Evolutionary conservation across 441 rosid genomes (phyloP).

Genomic region (Raphanus hybrid): DNA sequence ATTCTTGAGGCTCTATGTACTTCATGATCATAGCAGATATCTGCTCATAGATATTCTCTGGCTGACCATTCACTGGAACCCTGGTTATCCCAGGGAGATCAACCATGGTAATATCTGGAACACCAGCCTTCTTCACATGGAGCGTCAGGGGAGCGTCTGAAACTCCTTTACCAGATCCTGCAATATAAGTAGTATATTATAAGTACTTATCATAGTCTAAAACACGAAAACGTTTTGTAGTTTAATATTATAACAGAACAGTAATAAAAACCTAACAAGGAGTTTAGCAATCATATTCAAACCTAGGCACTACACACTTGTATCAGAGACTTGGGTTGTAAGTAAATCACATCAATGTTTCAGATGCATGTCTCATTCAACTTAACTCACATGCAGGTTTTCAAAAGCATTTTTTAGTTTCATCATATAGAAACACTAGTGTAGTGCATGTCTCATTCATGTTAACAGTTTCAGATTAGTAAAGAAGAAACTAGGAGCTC

Average conservation of each 20-base stretch:
- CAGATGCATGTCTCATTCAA: neutral
- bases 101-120: constrained; percentile 53
- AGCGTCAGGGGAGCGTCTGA: constrained; percentile 17
- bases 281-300: no score
- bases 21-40: constrained; percentile 46
- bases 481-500: no score
- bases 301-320: neutral
- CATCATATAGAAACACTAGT: no score
- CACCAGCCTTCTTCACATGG: constrained; percentile 35
- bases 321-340: neutral
- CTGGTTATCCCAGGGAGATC: constrained; percentile 55
- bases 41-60: constrained; percentile 45
- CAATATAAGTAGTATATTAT: neutral
- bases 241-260: no score
- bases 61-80: constrained; percentile 49
- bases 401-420: no score
- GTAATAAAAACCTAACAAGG: neutral
- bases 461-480: no score
- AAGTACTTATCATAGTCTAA: neutral
- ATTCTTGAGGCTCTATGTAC: constrained; percentile 50
- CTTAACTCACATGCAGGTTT: no score
- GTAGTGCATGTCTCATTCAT: no score
- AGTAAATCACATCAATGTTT: neutral
- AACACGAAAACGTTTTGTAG: no score
- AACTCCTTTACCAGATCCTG: constrained; percentile 19